Conservation (phyloP, 2,329 filamentous ascomycete species). For the Clonostachys byssicola region DNA sequence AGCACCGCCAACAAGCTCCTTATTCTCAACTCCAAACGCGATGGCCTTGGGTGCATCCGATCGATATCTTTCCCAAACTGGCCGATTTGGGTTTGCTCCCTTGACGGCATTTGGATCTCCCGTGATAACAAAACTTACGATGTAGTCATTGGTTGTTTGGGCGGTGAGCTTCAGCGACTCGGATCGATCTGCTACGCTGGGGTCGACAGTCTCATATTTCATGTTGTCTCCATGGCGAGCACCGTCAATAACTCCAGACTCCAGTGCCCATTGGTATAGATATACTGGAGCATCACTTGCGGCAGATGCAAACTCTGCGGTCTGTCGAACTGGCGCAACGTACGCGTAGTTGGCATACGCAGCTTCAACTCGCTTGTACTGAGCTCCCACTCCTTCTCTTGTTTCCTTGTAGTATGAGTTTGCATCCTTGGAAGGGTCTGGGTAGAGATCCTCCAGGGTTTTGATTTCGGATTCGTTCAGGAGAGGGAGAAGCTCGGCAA, state of each 20-base stretch:
- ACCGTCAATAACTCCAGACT: conserved; percentile 32
- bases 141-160: conserved; percentile 36
- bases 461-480: conserved; percentile 46
- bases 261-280: conserved; percentile 36
- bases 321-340: conserved; percentile 45
- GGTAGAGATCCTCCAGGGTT: conserved; percentile 54
- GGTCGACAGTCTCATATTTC: conserved; percentile 37
- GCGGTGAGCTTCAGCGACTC: conserved; percentile 33
- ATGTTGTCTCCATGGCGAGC: conserved; percentile 44
- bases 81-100: conserved; percentile 10
- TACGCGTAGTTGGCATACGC: conserved; percentile 53
- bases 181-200: conserved; percentile 24
- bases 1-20: conserved; percentile 39
- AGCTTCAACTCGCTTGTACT: conserved; percentile 50
- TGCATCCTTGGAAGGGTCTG: conserved; percentile 38
- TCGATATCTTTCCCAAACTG: conserved; percentile 27
- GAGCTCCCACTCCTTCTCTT: conserved; percentile 32
- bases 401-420: conserved; percentile 31
- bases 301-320: conserved; percentile 21
- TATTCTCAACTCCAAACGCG: conserved; percentile 38
- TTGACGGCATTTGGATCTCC: conserved; percentile 35
- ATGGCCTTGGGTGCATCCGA: conserved; percentile 22
- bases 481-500: conserved; percentile 53
- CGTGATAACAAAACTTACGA: conserved; percentile 40
- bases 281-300: conserved; percentile 9